These are phyloP conservation scores for Perkinsus marinus DNA, from an alignment of 169 alveolate species.

Conservation along the genomic window DNA sequence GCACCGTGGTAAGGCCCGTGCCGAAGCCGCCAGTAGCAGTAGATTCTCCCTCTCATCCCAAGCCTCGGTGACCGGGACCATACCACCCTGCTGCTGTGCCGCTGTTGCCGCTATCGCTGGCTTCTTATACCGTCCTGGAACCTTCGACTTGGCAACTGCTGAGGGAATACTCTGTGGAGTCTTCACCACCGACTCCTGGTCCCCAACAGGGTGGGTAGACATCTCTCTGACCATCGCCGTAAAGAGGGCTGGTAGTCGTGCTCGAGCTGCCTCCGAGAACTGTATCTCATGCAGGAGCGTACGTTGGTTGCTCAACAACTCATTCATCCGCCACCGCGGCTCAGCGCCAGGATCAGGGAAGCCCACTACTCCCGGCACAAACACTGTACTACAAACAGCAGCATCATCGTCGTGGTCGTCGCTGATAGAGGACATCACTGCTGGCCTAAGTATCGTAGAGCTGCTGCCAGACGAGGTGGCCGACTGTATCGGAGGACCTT, in stretches of 20 bases:
- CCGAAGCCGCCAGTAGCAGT: not conserved
- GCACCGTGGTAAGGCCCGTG: not conserved
- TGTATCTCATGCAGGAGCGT: not conserved
- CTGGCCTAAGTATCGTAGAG: not conserved
- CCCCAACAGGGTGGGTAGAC: not conserved
- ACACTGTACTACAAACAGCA: not conserved
- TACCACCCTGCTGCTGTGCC: not conserved
- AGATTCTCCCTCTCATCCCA: not conserved
- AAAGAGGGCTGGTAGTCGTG: not conserved
- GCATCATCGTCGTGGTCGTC: not conserved
- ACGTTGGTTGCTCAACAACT: not conserved
- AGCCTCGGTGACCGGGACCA: not conserved
- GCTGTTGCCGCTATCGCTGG: not conserved
- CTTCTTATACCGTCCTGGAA: not conserved
- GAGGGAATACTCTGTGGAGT: not conserved
- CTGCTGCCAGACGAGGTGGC: not conserved
- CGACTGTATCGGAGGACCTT: not conserved
- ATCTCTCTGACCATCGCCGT: not conserved
- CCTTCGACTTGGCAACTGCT: not conserved
- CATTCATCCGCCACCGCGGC: not conserved
- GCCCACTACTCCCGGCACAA: not conserved
- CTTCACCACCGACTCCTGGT: not conserved
- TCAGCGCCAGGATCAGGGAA: not conserved
- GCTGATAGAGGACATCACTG: not conserved
- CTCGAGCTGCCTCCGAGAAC: not conserved